phyloP scores from a whole-genome alignment of 2,329 filamentous ascomycete species.

The Ophiostoma pallidulum region DNA sequence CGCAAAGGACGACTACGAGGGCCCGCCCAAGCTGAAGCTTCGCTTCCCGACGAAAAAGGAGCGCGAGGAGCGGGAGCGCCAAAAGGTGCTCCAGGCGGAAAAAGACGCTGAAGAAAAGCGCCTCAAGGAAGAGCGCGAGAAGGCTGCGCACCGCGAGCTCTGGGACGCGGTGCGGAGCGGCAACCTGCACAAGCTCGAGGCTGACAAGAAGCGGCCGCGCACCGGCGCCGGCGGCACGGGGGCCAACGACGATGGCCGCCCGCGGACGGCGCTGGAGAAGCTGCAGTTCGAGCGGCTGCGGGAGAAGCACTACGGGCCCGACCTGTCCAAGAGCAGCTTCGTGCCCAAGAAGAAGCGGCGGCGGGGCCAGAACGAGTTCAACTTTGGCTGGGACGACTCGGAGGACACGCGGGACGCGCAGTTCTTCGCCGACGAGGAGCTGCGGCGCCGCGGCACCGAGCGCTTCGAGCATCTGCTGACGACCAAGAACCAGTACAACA shows the following conservation, averaged over 20 bases:
- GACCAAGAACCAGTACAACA: conserved; percentile 14
- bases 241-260: conserved; percentile 6
- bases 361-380: conserved; percentile 92
- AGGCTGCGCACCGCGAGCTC: conserved; percentile 18
- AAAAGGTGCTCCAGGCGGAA: conserved; percentile 65
- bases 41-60: conserved; percentile 38
- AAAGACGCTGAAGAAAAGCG: conserved; percentile 41
- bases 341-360: conserved; percentile 93
- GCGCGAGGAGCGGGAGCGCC: conserved; percentile 68
- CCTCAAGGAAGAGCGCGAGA: conserved; percentile 16
- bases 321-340: conserved; percentile 73
- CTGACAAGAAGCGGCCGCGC: conserved; percentile 19
- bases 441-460: conserved; percentile 62
- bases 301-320: conserved; percentile 83
- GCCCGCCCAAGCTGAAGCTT: conserved; percentile 8
- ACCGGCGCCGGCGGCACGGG: too few relatives aligned
- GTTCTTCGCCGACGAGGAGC: conserved; percentile 13
- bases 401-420: conserved; percentile 66
- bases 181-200: conserved; percentile 18
- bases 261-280: conserved; percentile 40
- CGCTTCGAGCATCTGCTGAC: conserved; percentile 24
- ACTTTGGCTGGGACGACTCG: conserved; percentile 93
- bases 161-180: conserved; percentile 15
- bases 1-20: conserved; percentile 1
- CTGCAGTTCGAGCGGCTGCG: conserved; percentile 67